A percentile compares a stretch with the other conserved stretches of the same genome.
Evolutionary conservation across 495 filamentous ascomycete species (phyloP).

Genomic region (Tricharina praecox): DNA sequence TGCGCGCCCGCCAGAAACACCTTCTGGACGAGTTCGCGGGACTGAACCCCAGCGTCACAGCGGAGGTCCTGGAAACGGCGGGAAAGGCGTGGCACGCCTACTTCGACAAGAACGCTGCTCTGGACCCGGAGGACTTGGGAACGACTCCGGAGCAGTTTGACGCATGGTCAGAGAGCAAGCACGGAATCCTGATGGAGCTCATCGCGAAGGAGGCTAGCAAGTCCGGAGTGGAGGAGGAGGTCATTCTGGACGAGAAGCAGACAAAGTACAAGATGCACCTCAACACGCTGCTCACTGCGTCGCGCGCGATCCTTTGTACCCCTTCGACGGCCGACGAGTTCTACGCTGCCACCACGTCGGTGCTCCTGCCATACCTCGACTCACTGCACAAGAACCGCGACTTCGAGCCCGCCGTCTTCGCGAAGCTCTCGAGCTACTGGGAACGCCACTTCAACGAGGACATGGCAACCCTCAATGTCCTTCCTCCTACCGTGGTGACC

Average conservation of each 20-base stretch:
- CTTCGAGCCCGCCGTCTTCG: slow-evolving; percentile 64
- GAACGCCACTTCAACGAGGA: slow-evolving; percentile 72
- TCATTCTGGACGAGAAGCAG: slow-evolving; percentile 45
- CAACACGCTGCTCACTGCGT: slow-evolving; percentile 50
- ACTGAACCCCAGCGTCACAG: slow-evolving; percentile 16
- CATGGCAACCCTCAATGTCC: slow-evolving; percentile 70
- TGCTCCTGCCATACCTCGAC: slow-evolving; percentile 80
- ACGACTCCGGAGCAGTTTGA: slow-evolving; percentile 9
- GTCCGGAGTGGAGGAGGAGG: slow-evolving; percentile 10
- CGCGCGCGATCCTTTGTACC: slow-evolving; percentile 36
- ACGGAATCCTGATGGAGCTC: slow-evolving; percentile 10
- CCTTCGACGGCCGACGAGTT: slow-evolving; percentile 41
- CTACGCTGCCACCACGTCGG: slow-evolving; percentile 39
- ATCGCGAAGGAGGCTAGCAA: slow-evolving; percentile 15
- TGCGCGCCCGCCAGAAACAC: slow-evolving; percentile 61
- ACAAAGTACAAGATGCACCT: slow-evolving; percentile 90
- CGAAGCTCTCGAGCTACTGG: slow-evolving; percentile 61
- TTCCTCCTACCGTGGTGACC: slow-evolving; percentile 63
- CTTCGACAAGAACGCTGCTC: slow-evolving; percentile 46
- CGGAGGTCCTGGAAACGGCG: slow-evolving; percentile 35
- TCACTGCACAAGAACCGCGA: slow-evolving; percentile 54
- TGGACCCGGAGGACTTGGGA: slow-evolving; percentile 5
- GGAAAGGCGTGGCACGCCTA: slow-evolving; percentile 56
- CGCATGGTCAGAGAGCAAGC: slow-evolving; percentile 10
- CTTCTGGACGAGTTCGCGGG: slow-evolving; percentile 39